A percentile compares a stretch with the other conserved stretches of the same genome.
phyloP scores from a whole-genome alignment of 1,284 basidiomycete genomes.

The Phellopilus nigrolimitatus region DNA sequence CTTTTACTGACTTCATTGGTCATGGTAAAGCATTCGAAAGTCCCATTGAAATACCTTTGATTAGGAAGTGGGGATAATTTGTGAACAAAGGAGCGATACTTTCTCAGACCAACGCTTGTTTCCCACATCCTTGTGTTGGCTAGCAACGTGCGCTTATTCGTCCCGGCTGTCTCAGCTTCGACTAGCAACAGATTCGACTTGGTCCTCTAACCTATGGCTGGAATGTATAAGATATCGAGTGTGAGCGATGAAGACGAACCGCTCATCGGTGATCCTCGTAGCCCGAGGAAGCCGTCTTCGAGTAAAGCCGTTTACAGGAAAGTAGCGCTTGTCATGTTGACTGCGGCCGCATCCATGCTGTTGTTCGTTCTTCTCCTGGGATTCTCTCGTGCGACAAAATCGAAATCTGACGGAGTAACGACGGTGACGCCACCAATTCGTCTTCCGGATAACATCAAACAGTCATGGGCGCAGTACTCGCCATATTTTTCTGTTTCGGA shows the following conservation, averaged over 20 bases:
- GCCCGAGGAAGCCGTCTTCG: neutral
- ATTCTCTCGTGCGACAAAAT: neutral
- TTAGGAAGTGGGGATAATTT: too few species aligned
- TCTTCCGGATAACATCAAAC: slow-evolving; percentile 25
- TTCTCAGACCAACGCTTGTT: too few species aligned
- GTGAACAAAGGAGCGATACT: too few species aligned
- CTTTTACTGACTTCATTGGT: too few species aligned
- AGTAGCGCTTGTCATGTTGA: neutral
- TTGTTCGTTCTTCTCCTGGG: neutral
- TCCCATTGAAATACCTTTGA: too few species aligned
- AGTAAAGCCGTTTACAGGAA: neutral
- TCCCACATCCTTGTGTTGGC: too few species aligned
- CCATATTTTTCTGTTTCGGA: slow-evolving; percentile 48
- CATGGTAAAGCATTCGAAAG: too few species aligned
- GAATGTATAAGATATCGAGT: slow-evolving; percentile 1
- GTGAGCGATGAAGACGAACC: neutral
- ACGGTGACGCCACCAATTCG: slow-evolving; percentile 19
- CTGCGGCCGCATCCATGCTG: neutral
- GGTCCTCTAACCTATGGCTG: neutral
- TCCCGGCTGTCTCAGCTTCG: too few species aligned
- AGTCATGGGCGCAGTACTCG: slow-evolving; percentile 53
- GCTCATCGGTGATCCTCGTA: neutral
- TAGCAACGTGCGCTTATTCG: neutral
- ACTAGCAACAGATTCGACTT: neutral
- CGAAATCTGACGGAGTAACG: slow-evolving; percentile 1